Evolutionary conservation across 140 eudicot species (phyloP).

Genomic region (Bidens hawaiensis): DNA sequence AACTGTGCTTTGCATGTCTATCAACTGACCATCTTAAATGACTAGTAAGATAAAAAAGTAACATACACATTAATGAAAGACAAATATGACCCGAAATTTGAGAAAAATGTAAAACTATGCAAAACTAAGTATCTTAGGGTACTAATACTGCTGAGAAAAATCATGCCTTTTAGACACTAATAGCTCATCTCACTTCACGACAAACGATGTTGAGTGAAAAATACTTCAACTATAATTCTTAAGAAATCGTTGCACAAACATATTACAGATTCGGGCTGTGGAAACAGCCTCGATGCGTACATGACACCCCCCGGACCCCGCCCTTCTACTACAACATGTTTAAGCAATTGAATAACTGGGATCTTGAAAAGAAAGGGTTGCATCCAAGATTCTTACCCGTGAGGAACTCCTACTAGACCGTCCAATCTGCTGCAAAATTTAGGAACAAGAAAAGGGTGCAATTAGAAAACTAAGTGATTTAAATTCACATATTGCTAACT

Average conservation of each 20-base stretch:
- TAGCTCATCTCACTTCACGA: not conserved
- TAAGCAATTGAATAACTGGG: not conserved
- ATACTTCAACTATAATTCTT: not conserved
- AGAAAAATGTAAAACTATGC: not conserved
- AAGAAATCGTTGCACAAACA: not conserved
- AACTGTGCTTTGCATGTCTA: not conserved
- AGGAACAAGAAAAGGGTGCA: not conserved
- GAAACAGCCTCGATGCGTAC: no score
- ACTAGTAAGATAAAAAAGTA: not conserved
- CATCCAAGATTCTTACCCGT: constrained; percentile 38
- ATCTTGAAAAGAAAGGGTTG: not conserved
- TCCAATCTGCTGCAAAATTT: constrained; percentile 43
- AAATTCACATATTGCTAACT: not conserved
- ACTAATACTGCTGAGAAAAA: not conserved
- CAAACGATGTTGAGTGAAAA: not conserved
- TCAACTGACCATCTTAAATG: not conserved
- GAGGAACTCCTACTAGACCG: constrained; percentile 48
- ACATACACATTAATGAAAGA: not conserved
- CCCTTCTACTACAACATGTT: not conserved
- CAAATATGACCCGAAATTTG: not conserved
- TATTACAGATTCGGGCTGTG: not conserved
- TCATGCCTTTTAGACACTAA: not conserved
- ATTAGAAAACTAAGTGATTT: not conserved
- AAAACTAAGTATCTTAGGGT: not conserved
- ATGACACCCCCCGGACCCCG: no score